phyloP scores from a whole-genome alignment of 177 flowering plant genomes.

The Vitis hybrid region DNA sequence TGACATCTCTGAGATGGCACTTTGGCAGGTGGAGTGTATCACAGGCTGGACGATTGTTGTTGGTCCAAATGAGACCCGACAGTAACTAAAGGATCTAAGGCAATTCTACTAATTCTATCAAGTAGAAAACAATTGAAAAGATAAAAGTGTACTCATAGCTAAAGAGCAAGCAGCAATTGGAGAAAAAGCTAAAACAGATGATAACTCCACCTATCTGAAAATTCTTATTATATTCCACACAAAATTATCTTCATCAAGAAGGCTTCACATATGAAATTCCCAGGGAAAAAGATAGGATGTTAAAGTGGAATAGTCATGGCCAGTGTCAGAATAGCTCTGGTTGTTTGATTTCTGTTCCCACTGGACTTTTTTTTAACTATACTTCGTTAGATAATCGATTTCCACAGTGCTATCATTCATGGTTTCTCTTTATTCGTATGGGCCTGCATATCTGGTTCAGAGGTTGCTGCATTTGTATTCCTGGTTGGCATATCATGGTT shows the following conservation, averaged over 20 bases:
- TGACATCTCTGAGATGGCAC: neutral
- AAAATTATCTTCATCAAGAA: neutral
- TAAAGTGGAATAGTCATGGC: neutral
- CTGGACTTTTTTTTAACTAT: neutral
- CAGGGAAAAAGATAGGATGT: neutral
- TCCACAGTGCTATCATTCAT: conserved; percentile 3
- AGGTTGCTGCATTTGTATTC: conserved; percentile 31
- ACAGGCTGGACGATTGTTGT: neutral
- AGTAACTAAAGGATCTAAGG: neutral
- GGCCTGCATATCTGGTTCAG: conserved; percentile 38
- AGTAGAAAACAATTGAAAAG: neutral
- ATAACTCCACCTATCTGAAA: neutral
- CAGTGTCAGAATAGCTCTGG: neutral
- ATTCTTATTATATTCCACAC: neutral
- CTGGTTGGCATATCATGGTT: conserved; percentile 78
- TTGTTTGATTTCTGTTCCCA: neutral
- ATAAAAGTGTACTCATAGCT: neutral
- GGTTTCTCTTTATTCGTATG: conserved; percentile 20
- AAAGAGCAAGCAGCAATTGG: neutral
- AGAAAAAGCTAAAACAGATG: neutral
- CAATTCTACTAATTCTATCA: neutral
- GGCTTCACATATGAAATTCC: neutral
- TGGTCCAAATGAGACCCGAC: neutral
- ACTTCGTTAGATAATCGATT: neutral
- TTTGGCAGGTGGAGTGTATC: neutral